Evolutionary conservation across 1,284 basidiomycete species (phyloP), one percentile per base, ranked within the genome.

Genomic region (Porphyrellus sp.): DNA sequence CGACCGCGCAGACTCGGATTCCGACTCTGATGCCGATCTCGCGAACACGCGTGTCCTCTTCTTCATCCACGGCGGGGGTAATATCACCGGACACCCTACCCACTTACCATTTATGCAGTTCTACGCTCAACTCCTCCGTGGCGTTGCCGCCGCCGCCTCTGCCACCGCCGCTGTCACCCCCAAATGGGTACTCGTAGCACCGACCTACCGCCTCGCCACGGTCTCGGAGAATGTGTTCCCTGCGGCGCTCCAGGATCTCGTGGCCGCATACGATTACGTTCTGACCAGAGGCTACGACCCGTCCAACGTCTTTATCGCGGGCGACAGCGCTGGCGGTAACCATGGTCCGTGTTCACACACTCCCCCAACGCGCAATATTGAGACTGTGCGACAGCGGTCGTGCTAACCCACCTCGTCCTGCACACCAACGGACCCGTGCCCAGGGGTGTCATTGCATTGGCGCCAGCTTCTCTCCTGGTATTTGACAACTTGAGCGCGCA

Each of bases 311-410:
- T 18, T 52, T 28, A 15, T 65, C n/a, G 55, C 50, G 0, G 64
- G 64, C 1, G 65, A 69, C 42, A 69, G 63, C 16, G 61, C 63
- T 1, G 67, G 65, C 0, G 63, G 65, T 0, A 63, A 60, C 31
- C 53, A 56, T 3, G 59, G 65, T 66, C 13, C 16, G 59, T 53
- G 16, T 21, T 15, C 15, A 9, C 15, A 12, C 3, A 13, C 15
- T 4, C 23, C 8, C 39, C 8, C 12, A 2, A 3, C 11, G 5
- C 4, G 9, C 11, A 12, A 20, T 15, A 7, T 20, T 8, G 34
- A 28, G 28, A 6, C 13, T 20, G 4, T 20, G 6, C 21, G 12
- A 21, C 25, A 68, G 65, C 60, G 30, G 1, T 64, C 31, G 53
- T 66, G n/a, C 30, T 67, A 34, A 51, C 63, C 35, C 61, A 64